Base-by-base conservation (phyloP, 257 asterid species). In the Gynochthodes officinalis region DNA sequence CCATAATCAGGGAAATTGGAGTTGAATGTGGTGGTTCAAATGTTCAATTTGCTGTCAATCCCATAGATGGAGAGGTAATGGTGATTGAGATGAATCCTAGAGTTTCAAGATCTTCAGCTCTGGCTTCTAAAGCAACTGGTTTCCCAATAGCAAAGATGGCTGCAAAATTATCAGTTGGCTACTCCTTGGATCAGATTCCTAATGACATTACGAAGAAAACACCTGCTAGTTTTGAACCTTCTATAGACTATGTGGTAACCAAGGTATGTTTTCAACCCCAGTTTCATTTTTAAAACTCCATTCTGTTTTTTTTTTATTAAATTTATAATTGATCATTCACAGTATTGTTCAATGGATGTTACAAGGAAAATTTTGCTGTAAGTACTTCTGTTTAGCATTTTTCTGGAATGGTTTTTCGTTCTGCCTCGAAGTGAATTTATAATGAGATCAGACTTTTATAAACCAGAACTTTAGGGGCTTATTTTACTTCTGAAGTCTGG, bases 81-180 rank as follows among this genome's bases (percentile, higher is more conserved):
- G 82, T 95, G 43, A 90, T 95, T 55, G 99, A 95, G 89, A 95
- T 95, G 99, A 95, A 95, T 75, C 99, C 98, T 23, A 86, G 99
- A 76, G 99, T 95, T 74, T 92, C 98, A 0, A 89, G 99, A 70
- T 95, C 99, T 71, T 95, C 98, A 9, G 97, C 98, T 53, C 73
- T 95, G 85, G 99, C 99, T 58, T 95, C 99, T 9, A 95, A 95
- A 82, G 99, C 99, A 10, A 92, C 99, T 73, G 99, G 99, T 68
- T 95, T 95, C 73, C 99, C 99, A 6, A 95, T 95, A 64, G 99
- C 99, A 19, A 95, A 95, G 81, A 95, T 95, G 90, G 98, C 99
- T 73, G 99, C 99, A 40, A 95, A 92, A 84, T 77, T 95, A 70
- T 95, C 99, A 0, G 97, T 95, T 55, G 99, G 99, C 35, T 95